Conservation (phyloP, 148 eudicot genomes). For the Heliosperma pusillum region DNA sequence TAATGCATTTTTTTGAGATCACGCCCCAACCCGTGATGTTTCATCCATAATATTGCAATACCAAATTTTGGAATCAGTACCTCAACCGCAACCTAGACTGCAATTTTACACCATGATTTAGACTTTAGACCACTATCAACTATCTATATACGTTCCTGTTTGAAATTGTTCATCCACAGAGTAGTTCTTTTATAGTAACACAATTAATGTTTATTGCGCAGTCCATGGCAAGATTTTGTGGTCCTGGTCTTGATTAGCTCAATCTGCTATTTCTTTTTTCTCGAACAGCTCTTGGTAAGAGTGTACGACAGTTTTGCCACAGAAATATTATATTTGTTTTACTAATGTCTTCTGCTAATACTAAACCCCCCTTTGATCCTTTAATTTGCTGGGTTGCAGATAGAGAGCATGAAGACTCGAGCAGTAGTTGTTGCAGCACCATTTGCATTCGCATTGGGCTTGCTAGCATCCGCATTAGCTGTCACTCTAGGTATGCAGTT, state of each 20-base stretch:
- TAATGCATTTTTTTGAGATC: no score
- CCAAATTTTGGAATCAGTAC: neutral
- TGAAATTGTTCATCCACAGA: neutral
- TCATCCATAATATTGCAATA: neutral
- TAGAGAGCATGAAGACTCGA: constrained; percentile 55
- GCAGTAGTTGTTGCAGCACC: constrained; percentile 84
- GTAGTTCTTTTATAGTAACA: neutral
- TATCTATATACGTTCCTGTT: neutral
- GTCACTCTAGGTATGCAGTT: constrained; percentile 56
- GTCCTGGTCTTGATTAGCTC: constrained; percentile 83
- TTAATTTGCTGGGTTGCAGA: constrained; percentile 33
- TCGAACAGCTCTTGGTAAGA: constrained; percentile 87
- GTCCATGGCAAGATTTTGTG: constrained; percentile 94
- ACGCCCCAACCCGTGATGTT: neutral
- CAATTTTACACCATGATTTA: neutral
- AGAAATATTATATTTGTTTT: neutral
- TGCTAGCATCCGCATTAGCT: constrained; percentile 65
- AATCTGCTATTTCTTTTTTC: constrained; percentile 91
- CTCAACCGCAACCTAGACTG: neutral
- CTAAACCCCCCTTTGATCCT: neutral
- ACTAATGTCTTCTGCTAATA: neutral
- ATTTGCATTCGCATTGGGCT: constrained; percentile 61
- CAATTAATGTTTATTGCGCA: constrained; percentile 30
- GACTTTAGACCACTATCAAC: neutral
- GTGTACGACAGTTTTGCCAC: constrained; percentile 16